Conservation (phyloP, 2,329 filamentous ascomycete genomes). For the Microascus cirrosus region DNA sequence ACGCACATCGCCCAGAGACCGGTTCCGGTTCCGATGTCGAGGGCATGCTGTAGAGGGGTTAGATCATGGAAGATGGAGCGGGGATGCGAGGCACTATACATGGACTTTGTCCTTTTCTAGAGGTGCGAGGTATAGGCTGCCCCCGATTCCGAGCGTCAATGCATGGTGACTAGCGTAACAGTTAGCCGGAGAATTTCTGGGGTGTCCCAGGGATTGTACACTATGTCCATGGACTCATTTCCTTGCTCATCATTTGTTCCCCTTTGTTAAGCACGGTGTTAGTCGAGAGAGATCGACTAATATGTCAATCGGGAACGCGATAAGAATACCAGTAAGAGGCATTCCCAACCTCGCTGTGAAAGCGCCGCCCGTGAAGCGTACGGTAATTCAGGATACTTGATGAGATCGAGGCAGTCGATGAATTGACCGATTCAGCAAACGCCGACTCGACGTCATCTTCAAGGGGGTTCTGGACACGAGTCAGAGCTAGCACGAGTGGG, state of each 20-base stretch:
- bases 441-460: background rate
- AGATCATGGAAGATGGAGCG: background rate
- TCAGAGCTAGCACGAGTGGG: too few relatives aligned
- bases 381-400: constrained; percentile 18
- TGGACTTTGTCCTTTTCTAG: constrained; percentile 6
- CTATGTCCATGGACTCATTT: constrained; percentile 10
- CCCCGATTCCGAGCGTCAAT: constrained; percentile 11
- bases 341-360: constrained; percentile 15
- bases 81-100: too few relatives aligned
- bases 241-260: constrained; percentile 8
- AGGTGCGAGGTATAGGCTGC: constrained; percentile 13
- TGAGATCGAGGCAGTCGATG: constrained; percentile 17
- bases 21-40: constrained; percentile 10
- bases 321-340: constrained; percentile 14
- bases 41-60: constrained; percentile 7
- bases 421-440: background rate
- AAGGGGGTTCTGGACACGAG: too few relatives aligned
- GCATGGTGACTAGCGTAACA: constrained; percentile 11
- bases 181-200: background rate
- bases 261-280: background rate
- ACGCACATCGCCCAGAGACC: constrained; percentile 36
- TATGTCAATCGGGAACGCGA: background rate
- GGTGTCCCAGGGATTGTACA: constrained; percentile 5
- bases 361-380: constrained; percentile 18
- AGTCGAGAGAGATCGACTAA: background rate